A percentile compares a stretch with the other conserved stretches of the same genome.
Evolutionary conservation across 2,329 filamentous ascomycete genomes (phyloP).

Genomic region (Venturia pyrina): DNA sequence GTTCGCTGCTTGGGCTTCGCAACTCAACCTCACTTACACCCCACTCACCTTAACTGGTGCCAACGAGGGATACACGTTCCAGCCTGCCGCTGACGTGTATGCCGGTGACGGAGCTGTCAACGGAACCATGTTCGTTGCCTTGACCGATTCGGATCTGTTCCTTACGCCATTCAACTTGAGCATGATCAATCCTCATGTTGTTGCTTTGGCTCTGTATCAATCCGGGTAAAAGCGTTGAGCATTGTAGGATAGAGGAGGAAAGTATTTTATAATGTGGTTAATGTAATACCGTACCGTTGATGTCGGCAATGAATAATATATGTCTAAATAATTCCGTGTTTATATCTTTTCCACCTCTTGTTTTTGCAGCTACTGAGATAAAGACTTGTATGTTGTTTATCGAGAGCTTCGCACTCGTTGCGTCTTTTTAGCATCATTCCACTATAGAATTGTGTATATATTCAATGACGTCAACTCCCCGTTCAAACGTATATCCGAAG

Average conservation of each 20-base stretch:
- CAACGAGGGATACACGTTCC: conserved; percentile 55
- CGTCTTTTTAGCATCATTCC: too few relatives aligned
- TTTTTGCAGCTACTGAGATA: too few relatives aligned
- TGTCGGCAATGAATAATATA: too few relatives aligned
- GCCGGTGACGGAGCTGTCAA: conserved; percentile 61
- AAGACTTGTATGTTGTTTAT: too few relatives aligned
- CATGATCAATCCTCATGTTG: conserved; percentile 66
- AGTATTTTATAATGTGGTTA: not conserved
- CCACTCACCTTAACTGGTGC: conserved; percentile 54
- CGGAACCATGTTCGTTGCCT: conserved; percentile 66
- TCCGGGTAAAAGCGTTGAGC: conserved; percentile 45
- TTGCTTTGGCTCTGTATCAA: conserved; percentile 66
- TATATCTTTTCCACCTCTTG: too few relatives aligned
- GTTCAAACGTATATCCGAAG: too few relatives aligned
- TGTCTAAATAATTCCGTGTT: too few relatives aligned
- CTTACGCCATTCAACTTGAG: conserved; percentile 70
- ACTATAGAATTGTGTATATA: too few relatives aligned
- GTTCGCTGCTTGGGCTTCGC: conserved; percentile 67
- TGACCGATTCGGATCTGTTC: conserved; percentile 59
- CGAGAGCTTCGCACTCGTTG: too few relatives aligned
- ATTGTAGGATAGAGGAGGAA: not conserved
- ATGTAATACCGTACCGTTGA: not conserved
- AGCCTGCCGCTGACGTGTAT: conserved; percentile 61
- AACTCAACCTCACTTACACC: conserved; percentile 50
- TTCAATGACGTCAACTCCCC: too few relatives aligned